phyloP scores from a whole-genome alignment of 495 filamentous ascomycete genomes.

The Parathielavia hyrcaniae region DNA sequence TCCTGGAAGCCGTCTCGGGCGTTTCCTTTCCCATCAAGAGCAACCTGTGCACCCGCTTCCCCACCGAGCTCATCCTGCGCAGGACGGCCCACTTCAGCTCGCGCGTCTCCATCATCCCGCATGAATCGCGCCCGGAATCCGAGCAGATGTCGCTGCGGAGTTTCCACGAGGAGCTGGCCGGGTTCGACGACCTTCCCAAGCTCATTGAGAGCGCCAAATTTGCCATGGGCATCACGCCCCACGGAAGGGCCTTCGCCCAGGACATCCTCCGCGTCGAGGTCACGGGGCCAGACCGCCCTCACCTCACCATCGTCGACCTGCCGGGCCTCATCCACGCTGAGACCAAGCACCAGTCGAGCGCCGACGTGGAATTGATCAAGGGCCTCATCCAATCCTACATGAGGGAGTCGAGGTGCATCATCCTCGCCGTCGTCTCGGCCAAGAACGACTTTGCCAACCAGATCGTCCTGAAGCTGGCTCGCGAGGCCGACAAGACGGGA shows the following conservation, averaged over 20 bases:
- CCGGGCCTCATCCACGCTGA: conserved; percentile 57
- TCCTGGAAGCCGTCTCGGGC: conserved; percentile 65
- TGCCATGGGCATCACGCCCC: conserved; percentile 6
- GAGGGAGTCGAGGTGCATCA: conserved; percentile 51
- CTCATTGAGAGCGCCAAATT: conserved; percentile 48
- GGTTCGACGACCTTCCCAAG: conserved; percentile 30
- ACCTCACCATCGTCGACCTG: conserved; percentile 64
- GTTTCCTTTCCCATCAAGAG: conserved; percentile 59
- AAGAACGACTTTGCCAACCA: conserved; percentile 59
- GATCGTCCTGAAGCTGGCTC: conserved; percentile 62
- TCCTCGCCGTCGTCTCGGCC: conserved; percentile 59
- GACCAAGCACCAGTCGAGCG: conserved; percentile 43
- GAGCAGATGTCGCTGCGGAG: conserved; percentile 24
- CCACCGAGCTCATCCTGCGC: conserved; percentile 57
- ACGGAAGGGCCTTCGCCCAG: conserved; percentile 47
- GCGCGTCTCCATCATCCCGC: conserved; percentile 43
- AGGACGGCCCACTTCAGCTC: conserved; percentile 32
- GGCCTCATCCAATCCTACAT: conserved; percentile 57
- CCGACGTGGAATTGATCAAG: conserved; percentile 48
- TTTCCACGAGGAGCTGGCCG: conserved; percentile 26
- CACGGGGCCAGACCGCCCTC: conserved; percentile 54
- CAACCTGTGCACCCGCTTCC: conserved; percentile 59
- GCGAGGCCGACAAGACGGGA: conserved; percentile 67
- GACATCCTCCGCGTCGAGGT: conserved; percentile 68
- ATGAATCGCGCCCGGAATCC: conserved; percentile 19